Conservation (phyloP, 2,329 filamentous ascomycete genomes). For the Phaeomoniella chlamydospora region DNA sequence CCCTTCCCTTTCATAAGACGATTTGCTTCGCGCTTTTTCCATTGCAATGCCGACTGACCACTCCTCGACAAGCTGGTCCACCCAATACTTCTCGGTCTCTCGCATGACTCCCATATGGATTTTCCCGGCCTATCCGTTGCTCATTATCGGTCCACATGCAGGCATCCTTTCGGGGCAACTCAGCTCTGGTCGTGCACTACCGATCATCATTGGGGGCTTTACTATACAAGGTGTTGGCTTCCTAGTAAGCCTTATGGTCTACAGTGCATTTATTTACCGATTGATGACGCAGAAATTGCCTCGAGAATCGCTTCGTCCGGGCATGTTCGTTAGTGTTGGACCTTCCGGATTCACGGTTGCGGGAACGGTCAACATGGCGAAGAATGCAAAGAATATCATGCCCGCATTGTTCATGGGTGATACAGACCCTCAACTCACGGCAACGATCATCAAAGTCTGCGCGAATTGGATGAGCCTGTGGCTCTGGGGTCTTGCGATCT, state of each 20-base stretch:
- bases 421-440: constrained; percentile 31
- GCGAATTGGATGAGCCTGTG: constrained; percentile 56
- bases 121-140: constrained; percentile 69
- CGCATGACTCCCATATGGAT: constrained; percentile 84
- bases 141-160: constrained; percentile 63
- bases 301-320: constrained; percentile 58
- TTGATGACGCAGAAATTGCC: constrained; percentile 82
- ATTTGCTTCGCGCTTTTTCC: neutral
- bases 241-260: constrained; percentile 61
- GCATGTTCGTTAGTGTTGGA: constrained; percentile 75
- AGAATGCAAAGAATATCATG: constrained; percentile 32
- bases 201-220: constrained; percentile 43
- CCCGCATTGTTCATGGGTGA: constrained; percentile 39
- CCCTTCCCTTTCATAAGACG: constrained; percentile 9
- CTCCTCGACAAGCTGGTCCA: constrained; percentile 38
- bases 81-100: constrained; percentile 56
- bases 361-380: constrained; percentile 44
- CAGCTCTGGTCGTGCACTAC: constrained; percentile 24
- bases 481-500: constrained; percentile 71
- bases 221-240: constrained; percentile 52
- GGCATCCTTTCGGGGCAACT: constrained; percentile 38
- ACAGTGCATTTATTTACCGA: constrained; percentile 69
- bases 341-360: constrained; percentile 56
- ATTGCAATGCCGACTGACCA: no score
- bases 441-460: constrained; percentile 37